Percentiles rank a stretch among this genome's conserved stretches.
Conservation (phyloP, 345 rosid genomes). For the Xanthoceras sorbifolium region DNA sequence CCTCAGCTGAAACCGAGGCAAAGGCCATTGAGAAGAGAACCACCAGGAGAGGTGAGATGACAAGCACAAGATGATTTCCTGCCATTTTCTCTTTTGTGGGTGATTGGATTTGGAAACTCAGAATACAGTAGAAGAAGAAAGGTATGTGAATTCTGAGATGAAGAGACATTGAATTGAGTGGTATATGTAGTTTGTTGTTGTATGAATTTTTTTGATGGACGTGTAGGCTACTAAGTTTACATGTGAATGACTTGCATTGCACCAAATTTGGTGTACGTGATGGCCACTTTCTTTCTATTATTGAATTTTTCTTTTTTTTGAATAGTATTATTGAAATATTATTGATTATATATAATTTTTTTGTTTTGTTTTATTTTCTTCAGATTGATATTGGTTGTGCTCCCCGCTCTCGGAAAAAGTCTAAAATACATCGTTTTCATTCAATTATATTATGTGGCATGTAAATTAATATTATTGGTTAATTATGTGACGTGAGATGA, state of each 20-base stretch:
- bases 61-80: conserved; percentile 23
- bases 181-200: conserved; percentile 27
- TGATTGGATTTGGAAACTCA: conserved; percentile 1
- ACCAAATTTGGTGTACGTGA: conserved; percentile 29
- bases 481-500: too few species aligned
- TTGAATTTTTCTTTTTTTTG: too few species aligned
- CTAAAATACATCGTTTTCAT: background rate
- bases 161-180: background rate
- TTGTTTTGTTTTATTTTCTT: background rate
- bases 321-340: background rate
- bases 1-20: conserved; percentile 28
- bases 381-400: background rate
- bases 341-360: background rate
- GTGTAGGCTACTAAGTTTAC: conserved; percentile 38
- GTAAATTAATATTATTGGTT: too few species aligned
- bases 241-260: conserved; percentile 1
- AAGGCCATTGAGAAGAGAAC: conserved; percentile 35
- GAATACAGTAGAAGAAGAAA: conserved; percentile 3
- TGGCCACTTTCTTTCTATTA: conserved; percentile 20
- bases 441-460: too few species aligned
- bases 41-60: conserved; percentile 34
- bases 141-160: conserved; percentile 2
- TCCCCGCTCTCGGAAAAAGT: too few species aligned
- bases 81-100: conserved; percentile 37
- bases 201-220: conserved; percentile 14